These are phyloP conservation scores for Wickerhamomyces rabaulensis DNA, from an alignment of 805 yeast genomes.

Conservation along the genomic window DNA sequence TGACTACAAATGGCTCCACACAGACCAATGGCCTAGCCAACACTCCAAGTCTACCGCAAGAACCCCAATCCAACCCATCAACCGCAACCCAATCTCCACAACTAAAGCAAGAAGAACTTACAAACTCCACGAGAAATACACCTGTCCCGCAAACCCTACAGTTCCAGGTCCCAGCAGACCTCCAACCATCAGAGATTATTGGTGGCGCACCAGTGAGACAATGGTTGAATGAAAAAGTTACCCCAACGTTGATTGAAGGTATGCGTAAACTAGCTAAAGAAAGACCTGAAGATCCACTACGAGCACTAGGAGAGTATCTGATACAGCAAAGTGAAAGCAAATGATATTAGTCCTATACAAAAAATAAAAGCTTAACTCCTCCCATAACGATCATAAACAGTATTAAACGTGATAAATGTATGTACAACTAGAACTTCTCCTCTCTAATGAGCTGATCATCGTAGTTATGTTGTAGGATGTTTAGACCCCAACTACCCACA, in stretches of 20 bases:
- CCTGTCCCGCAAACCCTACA: conserved; percentile 17
- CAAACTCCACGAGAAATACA: conserved; percentile 5
- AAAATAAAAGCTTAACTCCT: neutral
- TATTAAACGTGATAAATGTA: neutral
- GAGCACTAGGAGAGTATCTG: conserved; percentile 48
- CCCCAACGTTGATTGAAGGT: conserved; percentile 61
- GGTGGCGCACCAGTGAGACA: conserved; percentile 72
- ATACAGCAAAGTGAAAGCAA: conserved; percentile 30
- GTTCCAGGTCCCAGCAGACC: conserved; percentile 17
- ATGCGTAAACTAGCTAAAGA: conserved; percentile 16
- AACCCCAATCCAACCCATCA: conserved; percentile 1
- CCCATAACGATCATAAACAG: neutral
- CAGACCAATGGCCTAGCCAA: neutral
- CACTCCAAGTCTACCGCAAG: neutral
- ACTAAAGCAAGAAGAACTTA: neutral
- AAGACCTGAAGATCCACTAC: conserved; percentile 49
- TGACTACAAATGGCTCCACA: neutral
- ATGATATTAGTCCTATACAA: neutral
- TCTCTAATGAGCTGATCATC: conserved; percentile 37
- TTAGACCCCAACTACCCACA: conserved; percentile 78
- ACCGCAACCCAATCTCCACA: neutral
- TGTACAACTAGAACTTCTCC: conserved; percentile 28
- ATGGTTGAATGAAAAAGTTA: conserved; percentile 60
- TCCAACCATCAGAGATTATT: conserved; percentile 40
- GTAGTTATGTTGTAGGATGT: conserved; percentile 47